Evolutionary conservation across 2,329 filamentous ascomycete species (phyloP), one percentile per base, ranked within the genome.

Genomic region (Zymoseptoria brevis): DNA sequence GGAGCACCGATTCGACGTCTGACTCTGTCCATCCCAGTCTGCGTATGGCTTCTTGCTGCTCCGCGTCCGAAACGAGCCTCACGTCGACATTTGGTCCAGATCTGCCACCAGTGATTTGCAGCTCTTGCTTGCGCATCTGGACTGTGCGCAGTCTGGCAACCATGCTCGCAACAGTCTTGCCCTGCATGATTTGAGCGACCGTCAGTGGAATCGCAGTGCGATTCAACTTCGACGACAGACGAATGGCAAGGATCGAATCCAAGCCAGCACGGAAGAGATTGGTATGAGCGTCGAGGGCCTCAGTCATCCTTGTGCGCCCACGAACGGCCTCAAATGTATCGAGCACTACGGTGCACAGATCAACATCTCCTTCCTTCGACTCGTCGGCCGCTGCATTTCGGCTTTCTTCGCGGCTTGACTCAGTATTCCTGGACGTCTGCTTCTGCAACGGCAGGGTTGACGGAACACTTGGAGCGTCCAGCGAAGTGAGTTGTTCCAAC

Each of bases 101-200:
- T 11, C 29, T 52, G 19, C 9, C 24, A 21, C 16, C 6, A 8
- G 19, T 29, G 3, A 8, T 45, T 19, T 55, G 30, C 3, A 19
- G 19, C 19, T 24, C 8, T 19, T 22, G 19, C 16, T 58, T 24
- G 22, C 51, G 11, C 13, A 26, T 50, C 50, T 57, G 55, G 24
- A 35, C 19, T 24, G 58, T 49, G n/a, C 60, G 56, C 13, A 62
- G 58, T 30, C 60, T 56, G 49, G 56, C 59, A 21, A 62, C 59
- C 51, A 54, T 55, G 13, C 58, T 58, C 2, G 58, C 56, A 50
- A 58, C 58, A 16, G 55, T 62, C n/a, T 62, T 56, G 7, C 56
- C 58, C 22, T 60, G 58, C 26, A 58, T 62, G 22, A 62, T 53
- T 1, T 50, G 35, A 16, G 35, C 1, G 13, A 45, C 35, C 35